phyloP scores from a whole-genome alignment of 805 yeast genomes.

The Candida argentea region DNA sequence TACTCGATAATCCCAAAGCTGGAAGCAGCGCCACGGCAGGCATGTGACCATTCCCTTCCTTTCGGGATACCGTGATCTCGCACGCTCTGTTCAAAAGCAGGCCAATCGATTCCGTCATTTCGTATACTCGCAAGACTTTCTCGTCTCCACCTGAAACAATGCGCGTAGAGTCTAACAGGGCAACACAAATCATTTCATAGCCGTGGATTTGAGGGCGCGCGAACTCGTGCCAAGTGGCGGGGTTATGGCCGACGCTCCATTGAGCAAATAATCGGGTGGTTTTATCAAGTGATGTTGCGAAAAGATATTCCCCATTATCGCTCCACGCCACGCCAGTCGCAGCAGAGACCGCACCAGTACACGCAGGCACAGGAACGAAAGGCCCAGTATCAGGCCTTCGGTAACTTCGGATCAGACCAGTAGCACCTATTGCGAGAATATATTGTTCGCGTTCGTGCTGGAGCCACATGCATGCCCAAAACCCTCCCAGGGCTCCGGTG shows the following conservation, averaged over 20 bases:
- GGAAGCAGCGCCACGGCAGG: conserved; percentile 89
- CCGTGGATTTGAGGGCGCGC: conserved; percentile 98
- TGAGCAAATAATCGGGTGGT: conserved; percentile 78
- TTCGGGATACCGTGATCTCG: conserved; percentile 24
- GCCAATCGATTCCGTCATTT: conserved; percentile 75
- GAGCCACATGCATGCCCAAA: conserved; percentile 65
- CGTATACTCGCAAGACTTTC: conserved; percentile 80
- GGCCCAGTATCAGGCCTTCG: conserved; percentile 14
- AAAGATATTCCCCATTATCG: conserved; percentile 49
- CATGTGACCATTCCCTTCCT: conserved; percentile 20
- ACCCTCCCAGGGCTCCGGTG: conserved; percentile 80
- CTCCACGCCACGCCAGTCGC: conserved; percentile 79
- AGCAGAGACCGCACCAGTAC: conserved; percentile 67
- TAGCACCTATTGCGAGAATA: conserved; percentile 76
- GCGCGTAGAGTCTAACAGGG: conserved; percentile 45
- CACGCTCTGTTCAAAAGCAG: conserved; percentile 46
- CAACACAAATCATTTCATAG: conserved; percentile 83
- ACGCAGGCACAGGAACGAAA: conserved; percentile 43
- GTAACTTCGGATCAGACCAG: conserved; percentile 91
- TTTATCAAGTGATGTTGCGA: conserved; percentile 83
- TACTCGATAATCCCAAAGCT: conserved; percentile 86
- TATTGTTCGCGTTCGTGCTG: conserved; percentile 19
- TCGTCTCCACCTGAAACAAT: conserved; percentile 96
- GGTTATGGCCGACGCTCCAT: conserved; percentile 30
- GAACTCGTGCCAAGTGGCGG: conserved; percentile 73